Percentiles rank a stretch among this genome's conserved stretches.
These are phyloP conservation scores for Actinomortierella ambigua DNA, from an alignment of 371 early-diverging fungal species.

Conservation along the genomic window DNA sequence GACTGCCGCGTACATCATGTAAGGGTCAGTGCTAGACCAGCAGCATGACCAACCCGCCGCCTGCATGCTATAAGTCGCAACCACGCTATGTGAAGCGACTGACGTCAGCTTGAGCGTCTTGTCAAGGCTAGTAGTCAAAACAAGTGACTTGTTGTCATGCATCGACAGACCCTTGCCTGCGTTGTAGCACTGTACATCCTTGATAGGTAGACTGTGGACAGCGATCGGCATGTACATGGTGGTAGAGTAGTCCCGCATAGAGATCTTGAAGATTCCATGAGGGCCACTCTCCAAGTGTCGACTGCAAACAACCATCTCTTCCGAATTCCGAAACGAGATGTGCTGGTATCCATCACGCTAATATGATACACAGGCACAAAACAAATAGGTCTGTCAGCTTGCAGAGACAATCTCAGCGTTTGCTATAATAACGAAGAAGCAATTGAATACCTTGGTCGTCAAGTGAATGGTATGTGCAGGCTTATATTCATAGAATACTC, in stretches of 20 bases:
- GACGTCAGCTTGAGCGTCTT: conserved; percentile 34
- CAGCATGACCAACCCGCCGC: conserved; percentile 35
- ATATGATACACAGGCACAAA: not conserved
- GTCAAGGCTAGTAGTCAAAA: conserved; percentile 37
- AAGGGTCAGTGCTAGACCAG: conserved; percentile 31
- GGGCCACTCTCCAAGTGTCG: conserved; percentile 3
- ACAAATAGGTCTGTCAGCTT: not conserved
- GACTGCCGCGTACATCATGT: conserved; percentile 22
- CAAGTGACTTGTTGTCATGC: conserved; percentile 14
- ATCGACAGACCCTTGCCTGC: not conserved
- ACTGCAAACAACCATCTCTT: conserved; percentile 34
- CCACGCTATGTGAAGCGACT: conserved; percentile 10
- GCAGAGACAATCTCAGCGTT: not conserved
- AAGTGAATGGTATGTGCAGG: too few species aligned
- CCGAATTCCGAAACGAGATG: conserved; percentile 24
- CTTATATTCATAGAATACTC: too few species aligned
- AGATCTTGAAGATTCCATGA: conserved; percentile 27
- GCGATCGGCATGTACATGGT: conserved; percentile 14
- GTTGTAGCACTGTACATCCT: conserved; percentile 35
- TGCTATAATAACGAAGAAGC: too few species aligned
- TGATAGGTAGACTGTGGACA: conserved; percentile 22
- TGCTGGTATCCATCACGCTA: conserved; percentile 1
- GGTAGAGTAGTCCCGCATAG: conserved; percentile 28
- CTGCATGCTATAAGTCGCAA: conserved; percentile 22
- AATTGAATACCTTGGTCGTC: too few species aligned